Percentiles rank a stretch among this genome's conserved stretches.
Conservation (phyloP, 106 monocot genomes). For the Dioscorea zingiberensis region DNA sequence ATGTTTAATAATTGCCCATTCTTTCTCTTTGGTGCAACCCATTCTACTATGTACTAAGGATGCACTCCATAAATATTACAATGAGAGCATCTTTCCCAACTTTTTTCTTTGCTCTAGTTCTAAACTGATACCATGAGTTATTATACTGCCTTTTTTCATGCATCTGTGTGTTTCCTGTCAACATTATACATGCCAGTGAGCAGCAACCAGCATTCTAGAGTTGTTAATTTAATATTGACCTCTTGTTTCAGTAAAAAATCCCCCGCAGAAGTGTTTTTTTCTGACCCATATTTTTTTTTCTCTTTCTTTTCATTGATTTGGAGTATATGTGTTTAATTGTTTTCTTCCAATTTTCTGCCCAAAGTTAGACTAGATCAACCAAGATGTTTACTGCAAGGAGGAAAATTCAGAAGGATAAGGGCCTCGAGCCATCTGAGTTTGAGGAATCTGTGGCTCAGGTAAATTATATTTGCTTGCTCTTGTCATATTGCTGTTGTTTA, state of each 20-base stretch:
- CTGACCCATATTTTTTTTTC: background rate
- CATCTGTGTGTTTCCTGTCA: background rate
- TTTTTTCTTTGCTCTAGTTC: too few species aligned
- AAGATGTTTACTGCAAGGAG: slow-evolving; percentile 67
- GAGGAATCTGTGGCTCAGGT: slow-evolving; percentile 35
- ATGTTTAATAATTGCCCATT: too few species aligned
- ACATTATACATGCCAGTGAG: background rate
- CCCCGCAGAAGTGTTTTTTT: background rate
- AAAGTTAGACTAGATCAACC: background rate
- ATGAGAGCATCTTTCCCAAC: too few species aligned
- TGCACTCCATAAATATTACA: too few species aligned
- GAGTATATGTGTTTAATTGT: too few species aligned
- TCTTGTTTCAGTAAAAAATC: background rate
- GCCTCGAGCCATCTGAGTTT: slow-evolving; percentile 62
- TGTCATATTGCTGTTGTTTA: background rate
- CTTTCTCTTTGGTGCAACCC: too few species aligned
- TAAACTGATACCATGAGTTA: too few species aligned
- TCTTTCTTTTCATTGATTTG: background rate
- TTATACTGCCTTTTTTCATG: too few species aligned
- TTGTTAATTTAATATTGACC: background rate
- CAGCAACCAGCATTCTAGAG: background rate
- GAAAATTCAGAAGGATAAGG: slow-evolving; percentile 80
- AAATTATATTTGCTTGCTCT: background rate
- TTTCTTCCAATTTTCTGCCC: too few species aligned
- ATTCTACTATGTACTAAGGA: too few species aligned